Evolutionary conservation across 257 asterid species (phyloP), one percentile per base, ranked within the genome.

Genomic region (Salvia hispanica): DNA sequence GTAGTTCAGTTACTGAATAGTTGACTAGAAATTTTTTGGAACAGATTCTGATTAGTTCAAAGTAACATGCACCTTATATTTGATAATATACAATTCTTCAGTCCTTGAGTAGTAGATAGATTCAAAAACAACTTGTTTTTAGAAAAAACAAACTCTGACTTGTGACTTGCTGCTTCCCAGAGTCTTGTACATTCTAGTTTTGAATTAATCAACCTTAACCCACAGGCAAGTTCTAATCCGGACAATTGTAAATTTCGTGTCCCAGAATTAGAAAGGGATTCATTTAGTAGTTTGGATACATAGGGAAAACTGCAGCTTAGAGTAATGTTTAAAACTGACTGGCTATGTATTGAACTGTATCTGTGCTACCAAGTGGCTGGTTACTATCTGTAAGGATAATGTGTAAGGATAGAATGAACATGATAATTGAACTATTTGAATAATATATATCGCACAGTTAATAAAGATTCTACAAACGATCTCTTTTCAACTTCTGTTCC

Each of bases 311-410:
- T 54, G 60, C 36, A 21, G 36, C 39, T 54, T n/a, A n/a, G n/a
- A n/a, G n/a, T n/a, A 54, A 16, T 54, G 14, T 18, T 51, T 9
- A 21, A 53, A n/a, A n/a, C 25, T 67, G 40, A 10, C 14, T 56
- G 47, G 7, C 37, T 58, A 8, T 14, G 13, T 10, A 14, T 76
- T 58, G 56, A 74, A 42, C 51, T 69, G 48, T 14, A 15, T 45
- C 52, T 64, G 64, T 15, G 62, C 60, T 36, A 36, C 37, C 39
- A 25, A 61, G 64, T 53, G 54, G 39, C 37, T 72, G 16, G 34
- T 57, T 37, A n/a, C 43, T 47, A 13, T n/a, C 9, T 40, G 53
- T 25, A 33, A 62, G 60, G 31, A 50, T 55, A 64, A 55, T 63
- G 48, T 37, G 69, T 3, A 54, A 2, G 8, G 31, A 68, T 31